Evolutionary conservation across 2,329 filamentous ascomycete species (phyloP), one percentile per base, ranked within the genome.

Genomic region (Bipolaris gigantea): DNA sequence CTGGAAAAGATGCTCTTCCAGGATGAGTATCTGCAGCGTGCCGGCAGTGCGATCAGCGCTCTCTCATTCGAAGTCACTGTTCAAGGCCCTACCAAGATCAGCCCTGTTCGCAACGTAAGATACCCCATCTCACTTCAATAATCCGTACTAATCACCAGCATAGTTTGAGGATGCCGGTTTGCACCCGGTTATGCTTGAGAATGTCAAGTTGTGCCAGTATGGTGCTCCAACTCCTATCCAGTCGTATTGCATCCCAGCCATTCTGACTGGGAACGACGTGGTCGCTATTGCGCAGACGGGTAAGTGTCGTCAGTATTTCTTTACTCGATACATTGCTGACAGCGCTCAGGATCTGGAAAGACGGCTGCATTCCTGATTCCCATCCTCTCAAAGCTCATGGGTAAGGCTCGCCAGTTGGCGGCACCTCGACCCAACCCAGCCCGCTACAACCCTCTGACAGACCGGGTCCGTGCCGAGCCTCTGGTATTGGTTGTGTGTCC

Each of bases 261-360:
- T 97, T 39, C 76, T 89, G 19, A 78, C 83, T 45, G 89, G 89
- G 1, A 80, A 89, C 62, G 94, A 99, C 74, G 80, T 97, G 27
- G 90, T 97, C 61, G 92, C 88, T 2, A 85, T 94, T 66, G 92
- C 94, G 8, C 93, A 97, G 76, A 99, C 94, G 43, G 93, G 93
- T 95, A 79, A 74, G 83, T 76, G 3, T n/a, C 23, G 7, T 8
- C 10, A 11, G 10, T 3, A 21, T 21, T 5, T 8, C 21, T 23
- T 38, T 35, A 10, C 41, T 39, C 10, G 19, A 47, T 23, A 30
- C 35, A 41, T 41, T 53, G 58, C 32, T 61, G 41, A 51, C 35
- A 27, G 1, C 16, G 2, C n/a, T 8, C 18, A 97, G 93, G 94
- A 18, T 97, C 93, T 23, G 94, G 94, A 48, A 99, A 99, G 80